phyloP scores from a whole-genome alignment of 768 basidiomycete genomes.

The Naematelia aurantialba region DNA sequence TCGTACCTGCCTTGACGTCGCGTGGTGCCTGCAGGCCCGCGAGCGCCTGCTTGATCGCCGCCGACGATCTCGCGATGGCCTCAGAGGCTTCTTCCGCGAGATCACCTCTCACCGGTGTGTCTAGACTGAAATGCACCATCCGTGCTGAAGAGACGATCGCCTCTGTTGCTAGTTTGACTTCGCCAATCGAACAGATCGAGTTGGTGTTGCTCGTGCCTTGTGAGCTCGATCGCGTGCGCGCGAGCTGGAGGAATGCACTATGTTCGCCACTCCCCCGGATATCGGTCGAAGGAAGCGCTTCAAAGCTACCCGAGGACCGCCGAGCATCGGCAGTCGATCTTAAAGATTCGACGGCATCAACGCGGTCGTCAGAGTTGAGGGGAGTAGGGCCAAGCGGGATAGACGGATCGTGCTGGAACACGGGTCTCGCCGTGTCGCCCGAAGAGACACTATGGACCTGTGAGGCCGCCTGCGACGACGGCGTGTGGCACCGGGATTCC shows the following conservation, averaged over 20 bases:
- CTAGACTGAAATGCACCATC: background rate
- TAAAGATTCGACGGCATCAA: background rate
- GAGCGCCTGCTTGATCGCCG: slow-evolving; percentile 2
- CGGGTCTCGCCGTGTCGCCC: background rate
- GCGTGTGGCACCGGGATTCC: background rate
- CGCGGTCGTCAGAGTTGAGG: background rate
- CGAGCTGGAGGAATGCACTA: background rate
- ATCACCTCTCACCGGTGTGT: background rate
- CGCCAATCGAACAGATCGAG: slow-evolving; percentile 23
- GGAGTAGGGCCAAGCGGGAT: background rate
- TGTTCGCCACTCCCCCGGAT: background rate
- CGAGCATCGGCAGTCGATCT: no score
- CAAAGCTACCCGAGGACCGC: background rate
- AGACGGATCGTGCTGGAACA: background rate
- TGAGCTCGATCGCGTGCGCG: slow-evolving; percentile 15
- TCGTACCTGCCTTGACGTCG: background rate
- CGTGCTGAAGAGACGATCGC: slow-evolving; percentile 6
- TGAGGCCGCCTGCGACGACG: background rate
- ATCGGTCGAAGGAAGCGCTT: background rate
- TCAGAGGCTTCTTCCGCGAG: background rate
- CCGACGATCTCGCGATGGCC: background rate
- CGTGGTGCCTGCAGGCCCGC: background rate
- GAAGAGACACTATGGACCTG: background rate
- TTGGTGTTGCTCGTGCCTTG: slow-evolving; percentile 14
- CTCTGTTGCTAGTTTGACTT: slow-evolving; percentile 13